Percentiles rank a stretch among this genome's conserved stretches.
These are phyloP conservation scores for Alternaria conjuncta DNA, from an alignment of 2,329 filamentous ascomycete species.

Conservation along the genomic window DNA sequence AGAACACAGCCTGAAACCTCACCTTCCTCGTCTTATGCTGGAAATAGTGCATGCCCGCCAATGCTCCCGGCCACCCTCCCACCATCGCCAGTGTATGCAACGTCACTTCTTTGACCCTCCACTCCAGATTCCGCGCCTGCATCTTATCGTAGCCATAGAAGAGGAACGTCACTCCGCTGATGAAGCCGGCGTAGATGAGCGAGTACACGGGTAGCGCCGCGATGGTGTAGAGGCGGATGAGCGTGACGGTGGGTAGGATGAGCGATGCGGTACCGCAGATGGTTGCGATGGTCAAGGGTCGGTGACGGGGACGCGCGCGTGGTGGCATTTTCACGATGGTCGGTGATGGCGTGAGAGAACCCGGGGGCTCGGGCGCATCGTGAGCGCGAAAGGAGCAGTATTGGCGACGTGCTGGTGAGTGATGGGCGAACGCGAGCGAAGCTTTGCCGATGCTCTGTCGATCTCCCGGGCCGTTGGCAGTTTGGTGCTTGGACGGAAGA, in stretches of 20 bases:
- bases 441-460: slow-evolving; percentile 8
- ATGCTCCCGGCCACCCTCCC: slow-evolving; percentile 45
- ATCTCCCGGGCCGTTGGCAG: slow-evolving; percentile 9
- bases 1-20: slow-evolving; percentile 38
- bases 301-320: slow-evolving; percentile 21
- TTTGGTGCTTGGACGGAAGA: slow-evolving; percentile 5
- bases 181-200: slow-evolving; percentile 20
- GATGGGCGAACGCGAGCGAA: neutral
- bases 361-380: neutral
- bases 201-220: slow-evolving; percentile 23
- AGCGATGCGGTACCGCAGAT: slow-evolving; percentile 43
- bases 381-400: neutral
- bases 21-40: slow-evolving; percentile 46
- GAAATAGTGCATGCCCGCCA: slow-evolving; percentile 45
- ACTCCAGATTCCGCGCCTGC: slow-evolving; percentile 40
- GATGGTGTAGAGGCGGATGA: slow-evolving; percentile 47
- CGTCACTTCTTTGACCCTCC: slow-evolving; percentile 42
- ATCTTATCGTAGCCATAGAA: slow-evolving; percentile 47
- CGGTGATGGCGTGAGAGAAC: neutral
- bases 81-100: slow-evolving; percentile 37
- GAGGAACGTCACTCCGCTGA: slow-evolving; percentile 37
- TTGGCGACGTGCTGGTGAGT: neutral
- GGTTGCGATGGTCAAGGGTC: slow-evolving; percentile 37
- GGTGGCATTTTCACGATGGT: slow-evolving; percentile 11
- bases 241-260: slow-evolving; percentile 62